These are phyloP conservation scores for Tricladium varicosporioides DNA, from an alignment of 2,329 filamentous ascomycete species.

Conservation along the genomic window DNA sequence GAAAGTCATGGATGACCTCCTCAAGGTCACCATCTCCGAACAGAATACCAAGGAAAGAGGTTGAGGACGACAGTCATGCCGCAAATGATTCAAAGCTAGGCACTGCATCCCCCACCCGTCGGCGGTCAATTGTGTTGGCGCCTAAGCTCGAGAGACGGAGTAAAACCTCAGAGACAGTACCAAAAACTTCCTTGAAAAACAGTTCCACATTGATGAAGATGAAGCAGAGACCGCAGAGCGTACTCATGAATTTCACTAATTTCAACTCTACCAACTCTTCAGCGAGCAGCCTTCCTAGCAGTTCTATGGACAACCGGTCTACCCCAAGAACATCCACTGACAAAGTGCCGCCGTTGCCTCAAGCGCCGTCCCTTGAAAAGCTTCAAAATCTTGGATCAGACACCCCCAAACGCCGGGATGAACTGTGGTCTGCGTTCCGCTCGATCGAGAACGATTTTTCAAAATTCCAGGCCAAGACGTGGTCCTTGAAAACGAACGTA, in stretches of 20 bases:
- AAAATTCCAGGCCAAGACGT: slow-evolving; percentile 68
- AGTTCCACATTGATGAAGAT: slow-evolving; percentile 26
- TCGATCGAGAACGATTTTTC: slow-evolving; percentile 66
- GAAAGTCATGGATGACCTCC: slow-evolving; percentile 48
- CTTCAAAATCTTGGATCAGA: slow-evolving; percentile 23
- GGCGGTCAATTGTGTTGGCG: slow-evolving; percentile 16
- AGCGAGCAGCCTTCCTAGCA: slow-evolving; percentile 36
- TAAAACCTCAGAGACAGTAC: slow-evolving; percentile 21
- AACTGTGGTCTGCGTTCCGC: slow-evolving; percentile 67
- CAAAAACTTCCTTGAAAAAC: slow-evolving; percentile 16
- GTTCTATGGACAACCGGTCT: slow-evolving; percentile 46
- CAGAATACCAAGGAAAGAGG: slow-evolving; percentile 18
- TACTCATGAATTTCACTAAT: slow-evolving; percentile 30
- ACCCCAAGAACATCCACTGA: slow-evolving; percentile 42
- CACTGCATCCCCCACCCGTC: slow-evolving; percentile 16
- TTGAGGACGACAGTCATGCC: slow-evolving; percentile 18
- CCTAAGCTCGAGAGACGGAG: slow-evolving; percentile 23
- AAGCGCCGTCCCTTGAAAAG: slow-evolving; percentile 37
- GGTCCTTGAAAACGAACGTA: slow-evolving; percentile 66
- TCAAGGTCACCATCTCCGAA: slow-evolving; percentile 47
- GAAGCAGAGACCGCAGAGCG: slow-evolving; percentile 29
- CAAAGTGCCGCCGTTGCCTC: slow-evolving; percentile 46
- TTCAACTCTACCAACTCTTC: slow-evolving; percentile 34
- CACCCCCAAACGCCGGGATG: slow-evolving; percentile 59
- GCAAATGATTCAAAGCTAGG: slow-evolving; percentile 19